Evolutionary conservation across 305 asterid species (phyloP).

Genomic region (Plantago coronopus): DNA sequence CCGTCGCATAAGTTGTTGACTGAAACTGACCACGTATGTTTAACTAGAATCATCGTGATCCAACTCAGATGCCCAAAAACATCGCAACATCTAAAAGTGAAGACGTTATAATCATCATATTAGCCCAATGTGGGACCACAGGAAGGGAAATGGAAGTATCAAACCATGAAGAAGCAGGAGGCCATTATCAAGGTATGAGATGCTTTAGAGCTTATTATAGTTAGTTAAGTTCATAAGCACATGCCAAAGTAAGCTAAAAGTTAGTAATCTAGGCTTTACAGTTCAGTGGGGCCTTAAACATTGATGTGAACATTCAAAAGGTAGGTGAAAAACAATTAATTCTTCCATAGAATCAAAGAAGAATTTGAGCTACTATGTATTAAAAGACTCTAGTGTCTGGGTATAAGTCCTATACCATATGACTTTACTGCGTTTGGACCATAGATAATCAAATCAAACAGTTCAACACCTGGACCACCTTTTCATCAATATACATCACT

Average conservation of each 20-base stretch:
- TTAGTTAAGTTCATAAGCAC: constrained; percentile 21
- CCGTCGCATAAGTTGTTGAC: too few relatives aligned
- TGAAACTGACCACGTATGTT: too few relatives aligned
- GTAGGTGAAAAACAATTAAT: constrained; percentile 20
- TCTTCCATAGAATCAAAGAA: constrained; percentile 20
- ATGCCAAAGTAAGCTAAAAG: constrained; percentile 24
- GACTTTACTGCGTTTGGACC: constrained; percentile 40
- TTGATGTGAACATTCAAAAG: constrained; percentile 25
- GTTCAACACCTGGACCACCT: constrained; percentile 37
- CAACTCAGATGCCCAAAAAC: not conserved
- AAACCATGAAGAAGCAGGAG: constrained; percentile 19
- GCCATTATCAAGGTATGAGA: constrained; percentile 30
- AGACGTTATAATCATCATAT: constrained; percentile 17
- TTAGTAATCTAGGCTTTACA: constrained; percentile 32
- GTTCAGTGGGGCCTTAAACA: constrained; percentile 31
- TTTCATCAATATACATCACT: constrained; percentile 21
- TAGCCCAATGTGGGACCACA: constrained; percentile 43
- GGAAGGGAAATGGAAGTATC: constrained; percentile 12
- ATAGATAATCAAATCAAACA: constrained; percentile 30
- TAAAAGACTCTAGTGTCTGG: constrained; percentile 28
- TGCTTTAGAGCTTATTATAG: constrained; percentile 8
- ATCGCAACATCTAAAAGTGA: constrained; percentile 12
- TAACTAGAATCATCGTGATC: not conserved
- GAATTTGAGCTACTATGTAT: constrained; percentile 14
- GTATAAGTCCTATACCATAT: constrained; percentile 24